Conservation (phyloP, 2,329 filamentous ascomycete species). For the Iodosphaeria phyllophila region DNA sequence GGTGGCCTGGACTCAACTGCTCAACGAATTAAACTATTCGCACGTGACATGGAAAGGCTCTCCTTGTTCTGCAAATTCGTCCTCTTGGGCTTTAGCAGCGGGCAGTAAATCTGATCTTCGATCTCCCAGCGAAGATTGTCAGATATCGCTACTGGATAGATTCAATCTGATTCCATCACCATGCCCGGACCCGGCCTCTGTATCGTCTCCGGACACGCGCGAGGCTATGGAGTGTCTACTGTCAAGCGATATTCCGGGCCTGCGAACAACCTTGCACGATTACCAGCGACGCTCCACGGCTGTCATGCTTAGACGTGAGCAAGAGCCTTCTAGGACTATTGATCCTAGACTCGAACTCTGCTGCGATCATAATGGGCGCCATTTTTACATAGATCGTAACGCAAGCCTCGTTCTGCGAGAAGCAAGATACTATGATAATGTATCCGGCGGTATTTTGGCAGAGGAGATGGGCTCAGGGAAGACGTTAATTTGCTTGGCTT, state of each 20-base stretch:
- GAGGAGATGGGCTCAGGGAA: conserved; percentile 76
- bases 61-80: conserved; percentile 5
- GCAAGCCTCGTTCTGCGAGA: conserved; percentile 41
- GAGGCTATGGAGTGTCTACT: conserved; percentile 38
- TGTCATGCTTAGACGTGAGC: conserved; percentile 69
- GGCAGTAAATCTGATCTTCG: too few species aligned
- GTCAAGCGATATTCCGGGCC: conserved; percentile 29
- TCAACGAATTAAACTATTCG: conserved; percentile 37
- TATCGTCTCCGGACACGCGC: conserved; percentile 30
- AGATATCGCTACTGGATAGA: conserved; percentile 42
- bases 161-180: conserved; percentile 62
- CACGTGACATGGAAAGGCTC: conserved; percentile 32
- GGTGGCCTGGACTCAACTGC: conserved; percentile 25
- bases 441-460: conserved; percentile 58
- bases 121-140: conserved; percentile 18
- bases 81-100: too few species aligned
- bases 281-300: conserved; percentile 71
- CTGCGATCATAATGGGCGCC: conserved; percentile 36
- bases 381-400: conserved; percentile 54
- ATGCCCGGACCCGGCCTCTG: conserved; percentile 27
- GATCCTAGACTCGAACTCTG: conserved; percentile 55
- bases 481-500: conserved; percentile 65
- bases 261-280: conserved; percentile 48
- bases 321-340: conserved; percentile 39
- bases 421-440: conserved; percentile 55